phyloP scores from a whole-genome alignment of 169 alveolate species.

The Toxoplasma gondii region DNA sequence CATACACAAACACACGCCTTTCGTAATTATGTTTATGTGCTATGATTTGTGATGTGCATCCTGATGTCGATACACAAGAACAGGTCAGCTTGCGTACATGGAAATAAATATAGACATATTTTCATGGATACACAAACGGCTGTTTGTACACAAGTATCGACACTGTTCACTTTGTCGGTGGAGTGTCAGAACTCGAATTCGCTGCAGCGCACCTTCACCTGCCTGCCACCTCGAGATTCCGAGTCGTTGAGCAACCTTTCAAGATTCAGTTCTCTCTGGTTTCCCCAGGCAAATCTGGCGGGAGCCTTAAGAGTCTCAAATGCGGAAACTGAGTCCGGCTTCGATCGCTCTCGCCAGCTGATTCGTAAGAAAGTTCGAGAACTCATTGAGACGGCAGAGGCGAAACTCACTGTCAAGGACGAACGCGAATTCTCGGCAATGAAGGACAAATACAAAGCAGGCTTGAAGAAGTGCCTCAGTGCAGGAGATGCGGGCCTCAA shows the following conservation, averaged over 20 bases:
- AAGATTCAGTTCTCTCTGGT: no score
- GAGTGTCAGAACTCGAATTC: no score
- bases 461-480: not conserved
- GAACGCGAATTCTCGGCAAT: not conserved
- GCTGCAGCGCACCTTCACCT: no score
- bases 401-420: not conserved
- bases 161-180: no score
- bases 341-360: not conserved
- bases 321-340: not conserved
- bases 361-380: not conserved
- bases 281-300: not conserved
- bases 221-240: no score
- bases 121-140: not conserved
- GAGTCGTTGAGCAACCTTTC: no score
- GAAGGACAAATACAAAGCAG: not conserved
- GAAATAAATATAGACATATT: not conserved
- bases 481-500: not conserved
- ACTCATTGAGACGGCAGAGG: not conserved
- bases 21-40: no score
- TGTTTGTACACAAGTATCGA: no score
- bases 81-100: not conserved
- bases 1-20: no score
- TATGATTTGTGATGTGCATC: no score
- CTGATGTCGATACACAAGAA: no score
- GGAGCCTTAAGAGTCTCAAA: not conserved